These are phyloP conservation scores for Cladosporium sp. DNA, from an alignment of 2,329 filamentous ascomycete species.

Conservation along the genomic window DNA sequence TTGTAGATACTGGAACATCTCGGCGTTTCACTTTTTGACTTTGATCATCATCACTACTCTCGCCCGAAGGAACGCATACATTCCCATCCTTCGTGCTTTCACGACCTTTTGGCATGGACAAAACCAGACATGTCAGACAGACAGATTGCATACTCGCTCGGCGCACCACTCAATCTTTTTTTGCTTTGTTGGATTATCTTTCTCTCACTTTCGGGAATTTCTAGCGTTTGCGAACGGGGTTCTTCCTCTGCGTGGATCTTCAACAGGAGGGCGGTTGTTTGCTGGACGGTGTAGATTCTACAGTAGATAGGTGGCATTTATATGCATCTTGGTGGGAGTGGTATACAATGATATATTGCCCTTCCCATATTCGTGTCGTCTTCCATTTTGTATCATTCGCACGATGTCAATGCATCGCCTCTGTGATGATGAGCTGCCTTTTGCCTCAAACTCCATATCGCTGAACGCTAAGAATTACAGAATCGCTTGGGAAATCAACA, in stretches of 20 bases:
- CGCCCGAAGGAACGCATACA: not conserved
- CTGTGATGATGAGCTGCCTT: no score
- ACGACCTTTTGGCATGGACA: not conserved
- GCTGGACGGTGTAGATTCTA: not conserved
- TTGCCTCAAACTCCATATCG: no score
- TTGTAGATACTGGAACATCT: slow-evolving; percentile 7
- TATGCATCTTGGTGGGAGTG: not conserved
- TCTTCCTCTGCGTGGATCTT: no score
- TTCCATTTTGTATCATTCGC: no score
- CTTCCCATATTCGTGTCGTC: not conserved
- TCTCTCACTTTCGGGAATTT: not conserved
- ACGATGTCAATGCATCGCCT: no score
- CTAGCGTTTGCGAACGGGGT: not conserved
- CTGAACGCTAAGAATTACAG: no score
- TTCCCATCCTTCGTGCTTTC: not conserved
- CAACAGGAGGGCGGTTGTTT: not conserved
- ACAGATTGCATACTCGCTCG: slow-evolving; percentile 4
- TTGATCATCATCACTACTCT: not conserved
- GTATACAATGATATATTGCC: not conserved
- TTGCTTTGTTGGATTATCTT: not conserved
- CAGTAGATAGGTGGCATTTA: not conserved
- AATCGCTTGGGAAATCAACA: no score
- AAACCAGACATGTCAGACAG: not conserved
- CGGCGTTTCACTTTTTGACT: not conserved
- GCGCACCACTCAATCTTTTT: not conserved